phyloP scores from a whole-genome alignment of 2,329 filamentous ascomycete species.

The Calonectria honghensis region DNA sequence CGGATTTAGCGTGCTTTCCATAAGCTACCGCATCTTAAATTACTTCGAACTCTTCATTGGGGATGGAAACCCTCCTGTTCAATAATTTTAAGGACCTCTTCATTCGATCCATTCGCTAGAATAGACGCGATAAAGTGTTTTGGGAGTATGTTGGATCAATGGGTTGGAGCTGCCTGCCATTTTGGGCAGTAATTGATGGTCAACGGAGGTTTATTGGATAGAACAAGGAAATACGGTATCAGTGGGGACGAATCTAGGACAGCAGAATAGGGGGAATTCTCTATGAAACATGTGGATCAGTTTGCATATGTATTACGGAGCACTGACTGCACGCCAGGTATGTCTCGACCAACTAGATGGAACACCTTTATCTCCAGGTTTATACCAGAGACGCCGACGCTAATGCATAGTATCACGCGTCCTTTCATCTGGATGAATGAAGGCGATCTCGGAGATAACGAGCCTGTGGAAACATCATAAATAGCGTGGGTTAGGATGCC shows the following conservation, averaged over 20 bases:
- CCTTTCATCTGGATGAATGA: not conserved
- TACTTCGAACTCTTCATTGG: too few species aligned
- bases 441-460: constrained; percentile 12
- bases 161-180: not conserved
- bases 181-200: not conserved
- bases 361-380: not conserved
- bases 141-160: constrained; percentile 3
- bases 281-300: not conserved
- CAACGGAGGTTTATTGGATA: not conserved
- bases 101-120: not conserved
- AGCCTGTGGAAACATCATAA: not conserved
- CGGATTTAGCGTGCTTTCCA: not conserved
- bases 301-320: not conserved
- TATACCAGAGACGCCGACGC: not conserved
- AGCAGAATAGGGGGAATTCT: not conserved
- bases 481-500: not conserved
- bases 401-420: constrained; percentile 14
- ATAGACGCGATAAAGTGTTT: not conserved
- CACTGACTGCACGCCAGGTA: not conserved
- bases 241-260: too few species aligned
- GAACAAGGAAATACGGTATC: not conserved
- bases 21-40: not conserved
- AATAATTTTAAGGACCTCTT: too few species aligned
- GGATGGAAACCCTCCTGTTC: too few species aligned
- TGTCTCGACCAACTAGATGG: not conserved